phyloP scores from a whole-genome alignment of 1,139 yeast genomes.

The Starmera stellimalicola region DNA sequence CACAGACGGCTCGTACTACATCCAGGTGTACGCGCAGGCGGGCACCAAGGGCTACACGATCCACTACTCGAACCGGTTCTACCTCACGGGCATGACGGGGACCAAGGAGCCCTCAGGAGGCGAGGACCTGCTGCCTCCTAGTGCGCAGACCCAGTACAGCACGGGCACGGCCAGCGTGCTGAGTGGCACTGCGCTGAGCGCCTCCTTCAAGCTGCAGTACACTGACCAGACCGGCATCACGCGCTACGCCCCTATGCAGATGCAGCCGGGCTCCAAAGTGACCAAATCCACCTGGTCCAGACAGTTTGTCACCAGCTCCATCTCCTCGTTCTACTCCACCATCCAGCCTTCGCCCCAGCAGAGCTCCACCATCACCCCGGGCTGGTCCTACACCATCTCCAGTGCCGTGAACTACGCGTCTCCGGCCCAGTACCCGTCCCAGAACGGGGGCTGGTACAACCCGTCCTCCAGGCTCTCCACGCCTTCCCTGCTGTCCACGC shows the following conservation, averaged over 20 bases:
- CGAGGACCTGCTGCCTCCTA: constrained; percentile 34
- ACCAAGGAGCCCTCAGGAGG: constrained; percentile 30
- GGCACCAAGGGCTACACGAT: constrained; percentile 39
- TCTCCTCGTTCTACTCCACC: constrained; percentile 41
- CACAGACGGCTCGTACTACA: constrained; percentile 55
- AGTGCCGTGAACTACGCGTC: constrained; percentile 60
- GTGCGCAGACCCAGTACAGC: constrained; percentile 24
- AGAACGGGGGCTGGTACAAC: constrained; percentile 39
- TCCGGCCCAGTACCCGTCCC: constrained; percentile 58
- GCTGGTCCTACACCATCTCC: constrained; percentile 68
- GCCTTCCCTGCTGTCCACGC: constrained; percentile 10
- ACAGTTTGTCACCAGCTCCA: constrained; percentile 57
- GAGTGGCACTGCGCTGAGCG: constrained; percentile 8
- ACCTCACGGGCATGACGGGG: constrained; percentile 65
- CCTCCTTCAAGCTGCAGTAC: constrained; percentile 43
- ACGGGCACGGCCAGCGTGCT: constrained; percentile 16
- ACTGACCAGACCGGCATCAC: constrained; percentile 66
- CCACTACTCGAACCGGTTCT: constrained; percentile 63
- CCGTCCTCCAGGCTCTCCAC: constrained; percentile 22
- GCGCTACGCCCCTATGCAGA: constrained; percentile 86
- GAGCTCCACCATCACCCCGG: constrained; percentile 64
- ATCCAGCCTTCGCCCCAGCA: constrained; percentile 34
- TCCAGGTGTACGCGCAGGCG: constrained; percentile 50
- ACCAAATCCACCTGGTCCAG: constrained; percentile 60
- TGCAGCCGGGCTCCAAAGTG: constrained; percentile 65